Percentiles rank a stretch among this genome's conserved stretches.
phyloP scores from a whole-genome alignment of 2,329 filamentous ascomycete genomes.

The Apiospora kogelbergensis region DNA sequence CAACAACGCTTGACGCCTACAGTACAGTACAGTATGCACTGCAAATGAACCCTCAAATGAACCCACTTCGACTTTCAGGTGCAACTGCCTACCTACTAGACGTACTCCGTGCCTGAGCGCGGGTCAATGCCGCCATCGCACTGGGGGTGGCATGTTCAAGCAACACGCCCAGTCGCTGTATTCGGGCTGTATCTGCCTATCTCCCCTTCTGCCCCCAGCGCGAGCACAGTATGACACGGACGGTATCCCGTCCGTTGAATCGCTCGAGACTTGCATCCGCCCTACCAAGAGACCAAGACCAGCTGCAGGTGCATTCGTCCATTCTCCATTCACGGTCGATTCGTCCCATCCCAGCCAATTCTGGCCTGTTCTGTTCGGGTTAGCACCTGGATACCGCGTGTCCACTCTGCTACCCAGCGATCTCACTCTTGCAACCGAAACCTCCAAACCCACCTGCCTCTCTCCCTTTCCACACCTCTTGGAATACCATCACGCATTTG shows the following conservation, averaged over 20 bases:
- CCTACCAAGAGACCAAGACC: background rate
- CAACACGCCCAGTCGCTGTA: background rate
- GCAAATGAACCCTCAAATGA: constrained; percentile 7
- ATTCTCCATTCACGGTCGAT: constrained; percentile 1
- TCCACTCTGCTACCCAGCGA: constrained; percentile 10
- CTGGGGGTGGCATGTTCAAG: background rate
- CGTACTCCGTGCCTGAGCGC: background rate
- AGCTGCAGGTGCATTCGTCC: background rate
- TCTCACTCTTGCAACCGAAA: constrained; percentile 13
- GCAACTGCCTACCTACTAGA: background rate
- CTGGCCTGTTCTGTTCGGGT: constrained; percentile 4
- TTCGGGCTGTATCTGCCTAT: no score
- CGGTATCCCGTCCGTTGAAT: background rate
- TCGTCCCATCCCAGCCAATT: constrained; percentile 2
- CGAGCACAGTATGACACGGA: background rate
- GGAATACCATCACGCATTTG: constrained; percentile 15
- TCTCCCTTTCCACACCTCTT: constrained; percentile 14
- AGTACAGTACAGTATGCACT: constrained; percentile 4
- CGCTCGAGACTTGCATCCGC: constrained; percentile 1
- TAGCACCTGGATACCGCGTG: constrained; percentile 8
- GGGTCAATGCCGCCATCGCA: background rate
- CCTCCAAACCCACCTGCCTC: constrained; percentile 9
- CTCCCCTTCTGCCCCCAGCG: no score
- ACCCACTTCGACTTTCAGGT: constrained; percentile 5
- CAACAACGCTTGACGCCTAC: background rate